Base-by-base conservation (phyloP, 1,139 yeast species). In the Yamadazyma epiphylla region DNA sequence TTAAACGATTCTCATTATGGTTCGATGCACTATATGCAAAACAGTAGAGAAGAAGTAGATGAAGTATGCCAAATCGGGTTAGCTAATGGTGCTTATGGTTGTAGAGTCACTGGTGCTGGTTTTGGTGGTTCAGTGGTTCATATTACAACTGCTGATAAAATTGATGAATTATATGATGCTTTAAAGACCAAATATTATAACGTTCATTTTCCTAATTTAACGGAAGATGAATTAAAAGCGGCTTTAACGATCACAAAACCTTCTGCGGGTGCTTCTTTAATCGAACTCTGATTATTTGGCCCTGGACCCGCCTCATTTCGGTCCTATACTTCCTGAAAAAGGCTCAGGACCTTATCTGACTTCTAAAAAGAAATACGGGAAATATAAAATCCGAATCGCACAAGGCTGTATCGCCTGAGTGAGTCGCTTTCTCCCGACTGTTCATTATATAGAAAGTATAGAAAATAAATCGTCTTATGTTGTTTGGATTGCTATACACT, bases 31-130 rank as follows among this genome's bases (percentile, higher is more conserved):
- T 43, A 55, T 13, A 56, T 67, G 29, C 74, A 69, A 53, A 70
- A 76, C 35, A 75, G 82, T 35, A 77, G 86, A 3, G 70, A 72
- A 64, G 11, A 78, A 68, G 40, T 69, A 74, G 34, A 77, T 75
- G 55, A 56, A 7, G 56, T 81, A 22, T 75, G 82, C 49, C 35
- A 45, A 9, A 68, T 80, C 40, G 86, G 85, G 3, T 53, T 63
- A 15, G 51, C 46, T 4, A 64, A 71, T 38, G 88, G 88, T 4
- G 64, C 86, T 1, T 65, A 58, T 37, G 88, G 88, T 15, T 75
- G 86, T 4, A 66, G 89, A 41, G 72, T 80, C 22, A 81, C 89
- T 6, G 89, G 89, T 24, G 88, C 89, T n/a, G 89, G 88, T 7
- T 81, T 80, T 70, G 89, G 89, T 25, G 89, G 89, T 7, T 77